These are phyloP conservation scores for Acacia concinna DNA, from an alignment of 331 rosid species.

Conservation along the genomic window DNA sequence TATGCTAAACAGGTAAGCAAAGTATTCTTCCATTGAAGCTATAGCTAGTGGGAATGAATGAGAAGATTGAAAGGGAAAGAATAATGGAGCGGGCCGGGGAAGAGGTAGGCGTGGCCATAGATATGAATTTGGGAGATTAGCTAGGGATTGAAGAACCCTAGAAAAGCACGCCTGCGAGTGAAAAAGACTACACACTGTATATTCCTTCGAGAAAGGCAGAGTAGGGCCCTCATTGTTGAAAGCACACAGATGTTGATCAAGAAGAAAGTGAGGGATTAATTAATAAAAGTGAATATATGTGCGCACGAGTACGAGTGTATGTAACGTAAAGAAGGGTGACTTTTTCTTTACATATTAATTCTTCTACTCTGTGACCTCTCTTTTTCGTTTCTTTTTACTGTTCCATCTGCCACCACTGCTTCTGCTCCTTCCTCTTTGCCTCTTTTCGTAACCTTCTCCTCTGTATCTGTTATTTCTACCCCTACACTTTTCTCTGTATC, in stretches of 20 bases:
- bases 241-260: constrained; percentile 12
- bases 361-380: constrained; percentile 34
- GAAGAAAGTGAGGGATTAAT: neutral
- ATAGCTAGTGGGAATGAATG: constrained; percentile 35
- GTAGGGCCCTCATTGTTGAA: constrained; percentile 49
- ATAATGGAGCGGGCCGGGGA: constrained; percentile 20
- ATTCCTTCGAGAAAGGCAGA: constrained; percentile 90
- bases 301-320: constrained; percentile 69
- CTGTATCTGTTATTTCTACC: constrained; percentile 9
- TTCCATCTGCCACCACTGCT: constrained; percentile 24
- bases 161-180: constrained; percentile 85
- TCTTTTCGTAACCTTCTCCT: constrained; percentile 30
- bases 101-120: neutral
- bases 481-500: constrained; percentile 3
- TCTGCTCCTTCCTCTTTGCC: constrained; percentile 46
- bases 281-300: constrained; percentile 32
- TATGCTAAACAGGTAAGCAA: neutral
- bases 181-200: constrained; percentile 87
- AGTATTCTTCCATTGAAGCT: neutral
- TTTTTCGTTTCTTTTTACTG: constrained; percentile 22
- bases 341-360: constrained; percentile 47
- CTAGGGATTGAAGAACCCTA: constrained; percentile 56
- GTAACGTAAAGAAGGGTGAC: constrained; percentile 55
- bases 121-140: neutral
- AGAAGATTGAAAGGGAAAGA: constrained; percentile 4